Conservation (phyloP, 176 grass and related monocot species). For the Ananas comosus region DNA sequence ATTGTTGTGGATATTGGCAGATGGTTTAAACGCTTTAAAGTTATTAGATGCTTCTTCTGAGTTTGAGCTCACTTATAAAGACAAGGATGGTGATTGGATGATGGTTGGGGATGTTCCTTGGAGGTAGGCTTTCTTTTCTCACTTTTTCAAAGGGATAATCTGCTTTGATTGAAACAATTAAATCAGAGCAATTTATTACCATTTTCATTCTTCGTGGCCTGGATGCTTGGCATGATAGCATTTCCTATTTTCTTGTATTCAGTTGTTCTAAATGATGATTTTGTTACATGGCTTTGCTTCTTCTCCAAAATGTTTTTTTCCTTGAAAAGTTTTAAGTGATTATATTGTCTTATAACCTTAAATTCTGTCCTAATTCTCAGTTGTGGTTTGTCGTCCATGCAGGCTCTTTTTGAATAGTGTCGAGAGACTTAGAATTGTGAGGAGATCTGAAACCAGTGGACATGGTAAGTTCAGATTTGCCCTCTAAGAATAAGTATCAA, state of each 20-base stretch:
- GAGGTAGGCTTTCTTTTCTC: constrained; percentile 8
- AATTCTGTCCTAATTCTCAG: too few relatives aligned
- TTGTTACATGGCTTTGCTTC: neutral
- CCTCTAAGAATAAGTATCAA: neutral
- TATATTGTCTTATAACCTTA: too few relatives aligned
- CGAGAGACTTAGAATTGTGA: constrained; percentile 44
- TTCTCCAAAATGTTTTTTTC: neutral
- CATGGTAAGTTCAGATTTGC: constrained; percentile 1
- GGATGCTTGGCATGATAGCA: too few relatives aligned
- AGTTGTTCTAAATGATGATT: neutral
- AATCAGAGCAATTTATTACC: too few relatives aligned
- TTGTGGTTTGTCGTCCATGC: neutral
- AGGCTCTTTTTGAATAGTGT: constrained; percentile 41
- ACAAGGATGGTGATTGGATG: constrained; percentile 32
- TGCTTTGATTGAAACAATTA: neutral
- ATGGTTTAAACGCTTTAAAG: constrained; percentile 12
- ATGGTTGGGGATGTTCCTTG: constrained; percentile 31
- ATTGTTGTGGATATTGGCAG: neutral
- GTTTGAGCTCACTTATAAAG: constrained; percentile 25
- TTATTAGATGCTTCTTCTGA: constrained; percentile 23
- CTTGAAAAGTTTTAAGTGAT: neutral
- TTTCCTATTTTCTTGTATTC: neutral
- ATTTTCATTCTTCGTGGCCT: too few relatives aligned
- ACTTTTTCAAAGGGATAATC: neutral
- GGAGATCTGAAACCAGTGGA: constrained; percentile 26